Evolutionary conservation across 805 yeast genomes (phyloP).

Genomic region (Yamadazyma laniorum): DNA sequence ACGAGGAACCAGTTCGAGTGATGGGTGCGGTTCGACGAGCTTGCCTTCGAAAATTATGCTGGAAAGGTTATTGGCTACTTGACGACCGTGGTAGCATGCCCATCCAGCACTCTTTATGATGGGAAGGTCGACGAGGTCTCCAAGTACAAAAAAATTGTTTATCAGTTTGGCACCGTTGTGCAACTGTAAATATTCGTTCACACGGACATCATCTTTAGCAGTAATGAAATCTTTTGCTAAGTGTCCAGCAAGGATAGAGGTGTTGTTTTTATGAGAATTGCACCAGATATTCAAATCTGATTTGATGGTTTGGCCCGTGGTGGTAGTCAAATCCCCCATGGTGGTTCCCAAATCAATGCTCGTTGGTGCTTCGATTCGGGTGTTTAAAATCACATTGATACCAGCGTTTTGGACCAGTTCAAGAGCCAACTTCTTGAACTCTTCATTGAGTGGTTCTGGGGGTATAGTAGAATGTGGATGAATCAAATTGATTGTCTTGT

Average conservation of each 20-base stretch:
- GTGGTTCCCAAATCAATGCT: conserved; percentile 19
- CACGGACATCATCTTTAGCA: conserved; percentile 26
- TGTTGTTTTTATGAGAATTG: conserved; percentile 32
- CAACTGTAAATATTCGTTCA: conserved; percentile 38
- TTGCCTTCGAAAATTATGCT: conserved; percentile 26
- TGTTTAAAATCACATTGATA: conserved; percentile 27
- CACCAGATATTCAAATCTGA: conserved; percentile 39
- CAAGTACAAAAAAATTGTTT: conserved; percentile 33
- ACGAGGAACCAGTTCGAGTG: conserved; percentile 30
- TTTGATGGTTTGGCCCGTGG: conserved; percentile 24
- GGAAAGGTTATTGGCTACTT: conserved; percentile 36
- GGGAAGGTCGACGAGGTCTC: conserved; percentile 40
- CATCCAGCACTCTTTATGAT: conserved; percentile 46
- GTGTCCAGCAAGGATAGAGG: conserved; percentile 21
- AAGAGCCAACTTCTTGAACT: conserved; percentile 25
- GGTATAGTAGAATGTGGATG: conserved; percentile 39
- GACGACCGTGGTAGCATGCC: conserved; percentile 44
- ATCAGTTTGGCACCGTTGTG: conserved; percentile 16
- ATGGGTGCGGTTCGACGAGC: conserved; percentile 35
- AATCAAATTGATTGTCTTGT: conserved; percentile 33
- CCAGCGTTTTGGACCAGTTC: conserved; percentile 28
- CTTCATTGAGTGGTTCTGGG: conserved; percentile 34
- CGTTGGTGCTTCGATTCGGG: conserved; percentile 23
- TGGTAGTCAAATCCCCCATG: conserved; percentile 27
- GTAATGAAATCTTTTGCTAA: conserved; percentile 25